Base-by-base conservation (phyloP, 257 asterid species). In the Solanum sejunctum region DNA sequence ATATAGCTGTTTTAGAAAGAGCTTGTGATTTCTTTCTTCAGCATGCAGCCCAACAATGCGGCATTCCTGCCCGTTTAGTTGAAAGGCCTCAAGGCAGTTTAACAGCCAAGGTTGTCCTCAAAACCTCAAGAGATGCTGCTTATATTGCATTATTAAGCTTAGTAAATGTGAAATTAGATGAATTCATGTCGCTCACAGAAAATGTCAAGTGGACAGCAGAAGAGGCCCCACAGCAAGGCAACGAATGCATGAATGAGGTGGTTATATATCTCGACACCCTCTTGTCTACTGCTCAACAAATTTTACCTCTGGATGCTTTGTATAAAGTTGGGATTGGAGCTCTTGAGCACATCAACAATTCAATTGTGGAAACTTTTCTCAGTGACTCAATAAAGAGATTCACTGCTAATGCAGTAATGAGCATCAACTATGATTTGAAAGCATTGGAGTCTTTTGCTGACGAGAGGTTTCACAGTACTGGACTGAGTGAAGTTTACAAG, bases 1-100 rank as follows among this genome's bases (percentile, higher is more conserved):
- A 96, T 73, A 91, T 93, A 84, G 86, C 99, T 36, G 98, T 94
- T 87, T 83, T 94, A 3, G 99, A 93, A 88, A 86, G 98, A 88
- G 99, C 98, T 8, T 94, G 99, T 32, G 98, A 96, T 87, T 93
- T 93, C 90, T 96, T 94, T 75, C 93, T 96, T 90, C 98, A 94
- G 85, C 98, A 96, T 86, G 97, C 99, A 1, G 99, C 99, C 54
- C 99, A 94, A 88, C 99, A 94, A 78, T 96, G 99, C 47, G 99
- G 99, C 47, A 94, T 96, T 36, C 98, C 99, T 0, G 90, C 91
- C 75, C 91, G 97, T 81, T 92, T 97, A 7, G 92, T 96, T 43
- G 98, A 94, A 84, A 86, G 95, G 83, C 97, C 97, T 47, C 98
- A 93, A 85, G 90, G 92, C 15, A 92, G 92, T 83, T 91, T 96